These are phyloP conservation scores for Carpinus fangiana DNA, from an alignment of 306 rosid genomes.

Conservation along the genomic window DNA sequence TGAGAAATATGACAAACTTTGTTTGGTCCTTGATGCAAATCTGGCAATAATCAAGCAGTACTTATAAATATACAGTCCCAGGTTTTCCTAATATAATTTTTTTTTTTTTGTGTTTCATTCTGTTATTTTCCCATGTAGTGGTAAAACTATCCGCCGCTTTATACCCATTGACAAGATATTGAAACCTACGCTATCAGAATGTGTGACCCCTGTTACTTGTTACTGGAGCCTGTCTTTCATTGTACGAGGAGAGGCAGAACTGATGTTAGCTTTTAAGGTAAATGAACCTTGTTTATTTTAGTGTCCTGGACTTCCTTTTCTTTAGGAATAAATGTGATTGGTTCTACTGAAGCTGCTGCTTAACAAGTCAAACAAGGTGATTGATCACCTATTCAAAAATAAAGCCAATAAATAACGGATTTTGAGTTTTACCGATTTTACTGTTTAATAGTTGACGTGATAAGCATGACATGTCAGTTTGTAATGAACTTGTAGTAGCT, in stretches of 20 bases:
- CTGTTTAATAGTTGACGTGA: too few relatives aligned
- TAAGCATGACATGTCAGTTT: too few relatives aligned
- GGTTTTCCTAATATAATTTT: background rate
- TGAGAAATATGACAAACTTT: background rate
- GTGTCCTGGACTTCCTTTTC: slow-evolving; percentile 5
- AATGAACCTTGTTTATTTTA: background rate
- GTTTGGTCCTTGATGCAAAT: background rate
- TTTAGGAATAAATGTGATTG: background rate
- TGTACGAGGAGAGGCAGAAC: slow-evolving; percentile 58
- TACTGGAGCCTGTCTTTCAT: slow-evolving; percentile 82
- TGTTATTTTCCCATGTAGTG: slow-evolving; percentile 41
- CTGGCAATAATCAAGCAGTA: background rate
- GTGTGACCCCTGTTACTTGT: slow-evolving; percentile 89
- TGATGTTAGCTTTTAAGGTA: slow-evolving; percentile 78
- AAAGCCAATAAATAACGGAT: background rate
- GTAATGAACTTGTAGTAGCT: too few relatives aligned
- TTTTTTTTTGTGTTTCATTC: background rate
- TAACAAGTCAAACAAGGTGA: background rate
- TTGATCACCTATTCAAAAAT: background rate
- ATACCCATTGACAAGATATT: slow-evolving; percentile 78
- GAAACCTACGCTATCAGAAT: slow-evolving; percentile 74
- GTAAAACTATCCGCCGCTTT: slow-evolving; percentile 62
- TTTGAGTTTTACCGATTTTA: too few relatives aligned
- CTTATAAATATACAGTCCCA: slow-evolving; percentile 2
- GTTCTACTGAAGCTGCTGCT: slow-evolving; percentile 3